phyloP scores from a whole-genome alignment of 2,329 filamentous ascomycete genomes.

The Ophiocordyceps sinensis region DNA sequence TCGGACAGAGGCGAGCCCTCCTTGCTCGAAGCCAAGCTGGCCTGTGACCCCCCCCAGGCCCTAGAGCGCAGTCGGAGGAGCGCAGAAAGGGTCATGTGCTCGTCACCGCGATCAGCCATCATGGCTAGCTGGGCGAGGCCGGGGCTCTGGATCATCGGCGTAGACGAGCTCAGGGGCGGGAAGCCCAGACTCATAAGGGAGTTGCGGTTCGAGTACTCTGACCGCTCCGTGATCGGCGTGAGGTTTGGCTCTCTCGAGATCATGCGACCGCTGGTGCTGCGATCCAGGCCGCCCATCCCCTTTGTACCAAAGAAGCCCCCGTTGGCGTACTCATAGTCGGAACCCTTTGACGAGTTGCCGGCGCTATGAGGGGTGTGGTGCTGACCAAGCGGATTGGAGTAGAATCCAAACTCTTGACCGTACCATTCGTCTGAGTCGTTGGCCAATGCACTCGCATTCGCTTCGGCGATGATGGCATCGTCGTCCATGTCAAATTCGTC shows the following conservation, averaged over 20 bases:
- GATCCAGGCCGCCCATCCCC: constrained; percentile 37
- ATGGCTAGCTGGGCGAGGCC: constrained; percentile 64
- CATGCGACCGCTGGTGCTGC: constrained; percentile 58
- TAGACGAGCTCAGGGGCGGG: constrained; percentile 25
- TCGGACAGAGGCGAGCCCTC: constrained; percentile 37
- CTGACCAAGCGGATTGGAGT: constrained; percentile 43
- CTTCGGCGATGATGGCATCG: constrained; percentile 84
- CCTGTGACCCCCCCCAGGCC: constrained; percentile 71
- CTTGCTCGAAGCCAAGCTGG: constrained; percentile 45
- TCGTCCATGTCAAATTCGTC: constrained; percentile 62
- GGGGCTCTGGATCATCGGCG: constrained; percentile 44
- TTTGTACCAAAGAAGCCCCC: constrained; percentile 83
- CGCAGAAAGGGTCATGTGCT: constrained; percentile 61
- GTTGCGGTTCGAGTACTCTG: constrained; percentile 91
- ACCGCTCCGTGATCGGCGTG: constrained; percentile 90
- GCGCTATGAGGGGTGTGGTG: constrained; percentile 30
- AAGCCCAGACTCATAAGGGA: constrained; percentile 61
- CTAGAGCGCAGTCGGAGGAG: constrained; percentile 58
- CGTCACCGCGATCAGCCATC: constrained; percentile 39
- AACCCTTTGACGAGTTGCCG: constrained; percentile 11
- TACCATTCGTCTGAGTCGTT: constrained; percentile 92
- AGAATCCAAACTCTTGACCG: constrained; percentile 93
- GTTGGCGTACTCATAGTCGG: constrained; percentile 48
- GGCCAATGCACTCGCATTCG: constrained; percentile 84
- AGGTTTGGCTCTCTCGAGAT: constrained; percentile 77